These are phyloP conservation scores for Pharnaceum exiguum DNA, from an alignment of 148 eudicot genomes.

Conservation along the genomic window DNA sequence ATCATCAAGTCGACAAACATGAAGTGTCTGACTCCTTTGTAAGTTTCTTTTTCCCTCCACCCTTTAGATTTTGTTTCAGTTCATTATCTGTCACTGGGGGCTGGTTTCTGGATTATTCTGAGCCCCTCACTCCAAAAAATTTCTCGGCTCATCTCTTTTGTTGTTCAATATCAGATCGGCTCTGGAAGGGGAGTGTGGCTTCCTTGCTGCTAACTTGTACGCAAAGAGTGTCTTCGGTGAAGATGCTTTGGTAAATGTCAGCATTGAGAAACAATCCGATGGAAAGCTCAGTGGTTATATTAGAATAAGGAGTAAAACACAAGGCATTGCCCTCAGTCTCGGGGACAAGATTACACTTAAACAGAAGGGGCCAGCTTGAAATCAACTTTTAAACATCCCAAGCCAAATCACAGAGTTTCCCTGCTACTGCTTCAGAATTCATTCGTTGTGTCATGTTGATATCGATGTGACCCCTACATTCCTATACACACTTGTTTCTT, in stretches of 20 bases:
- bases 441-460: constrained; percentile 18
- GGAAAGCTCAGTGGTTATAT: constrained; percentile 87
- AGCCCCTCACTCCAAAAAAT: background rate
- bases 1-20: constrained; percentile 87
- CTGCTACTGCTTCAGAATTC: constrained; percentile 27
- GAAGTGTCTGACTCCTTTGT: constrained; percentile 85
- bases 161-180: constrained; percentile 54
- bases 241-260: constrained; percentile 87
- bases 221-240: constrained; percentile 95
- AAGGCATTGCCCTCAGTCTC: constrained; percentile 89
- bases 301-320: constrained; percentile 92
- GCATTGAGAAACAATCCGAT: constrained; percentile 82
- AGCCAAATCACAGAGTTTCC: constrained; percentile 21
- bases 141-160: background rate
- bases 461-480: constrained; percentile 15
- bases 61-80: background rate
- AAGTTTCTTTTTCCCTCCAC: constrained; percentile 20
- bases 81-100: background rate
- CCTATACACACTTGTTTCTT: constrained; percentile 8
- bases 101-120: background rate
- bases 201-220: constrained; percentile 86
- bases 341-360: constrained; percentile 97
- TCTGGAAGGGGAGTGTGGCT: constrained; percentile 89
- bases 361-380: constrained; percentile 70
- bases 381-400: background rate